Conservation (phyloP, 169 alveolate species). For the Plasmodium adleri region DNA sequence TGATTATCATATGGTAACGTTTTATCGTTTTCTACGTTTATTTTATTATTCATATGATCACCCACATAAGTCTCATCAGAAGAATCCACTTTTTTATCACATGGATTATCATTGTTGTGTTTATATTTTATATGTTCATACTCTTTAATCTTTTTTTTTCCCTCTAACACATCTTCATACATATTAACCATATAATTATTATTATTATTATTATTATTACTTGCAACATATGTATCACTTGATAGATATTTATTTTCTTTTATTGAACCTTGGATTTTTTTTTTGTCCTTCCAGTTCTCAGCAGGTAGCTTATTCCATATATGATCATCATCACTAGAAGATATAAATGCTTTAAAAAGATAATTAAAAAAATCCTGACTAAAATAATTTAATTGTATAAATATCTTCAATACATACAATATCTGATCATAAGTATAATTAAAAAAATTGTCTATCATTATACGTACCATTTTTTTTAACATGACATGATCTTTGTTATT, state of each 20-base stretch:
- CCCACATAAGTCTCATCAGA: not conserved
- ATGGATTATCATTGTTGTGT: too few species aligned
- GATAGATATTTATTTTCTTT: too few species aligned
- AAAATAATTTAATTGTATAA: constrained; percentile 36
- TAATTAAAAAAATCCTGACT: constrained; percentile 33
- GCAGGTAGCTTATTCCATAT: not conserved
- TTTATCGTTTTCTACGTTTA: not conserved
- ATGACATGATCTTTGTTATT: constrained; percentile 29
- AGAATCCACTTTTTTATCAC: too few species aligned
- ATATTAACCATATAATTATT: not conserved
- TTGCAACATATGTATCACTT: not conserved
- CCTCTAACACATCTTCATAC: not conserved
- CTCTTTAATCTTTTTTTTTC: too few species aligned
- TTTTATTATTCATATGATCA: not conserved
- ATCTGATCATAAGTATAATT: constrained; percentile 40
- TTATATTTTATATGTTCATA: too few species aligned
- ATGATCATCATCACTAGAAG: not conserved
- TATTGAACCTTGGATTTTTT: too few species aligned
- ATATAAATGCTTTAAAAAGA: constrained; percentile 34
- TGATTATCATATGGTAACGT: too few species aligned
- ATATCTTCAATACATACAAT: constrained; percentile 29
- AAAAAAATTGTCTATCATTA: constrained; percentile 13
- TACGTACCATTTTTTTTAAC: constrained; percentile 9
- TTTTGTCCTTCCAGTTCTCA: not conserved
- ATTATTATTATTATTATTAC: not conserved